These are phyloP conservation scores for Blastomyces emzantsi DNA, from an alignment of 2,329 filamentous ascomycete species.

Conservation along the genomic window DNA sequence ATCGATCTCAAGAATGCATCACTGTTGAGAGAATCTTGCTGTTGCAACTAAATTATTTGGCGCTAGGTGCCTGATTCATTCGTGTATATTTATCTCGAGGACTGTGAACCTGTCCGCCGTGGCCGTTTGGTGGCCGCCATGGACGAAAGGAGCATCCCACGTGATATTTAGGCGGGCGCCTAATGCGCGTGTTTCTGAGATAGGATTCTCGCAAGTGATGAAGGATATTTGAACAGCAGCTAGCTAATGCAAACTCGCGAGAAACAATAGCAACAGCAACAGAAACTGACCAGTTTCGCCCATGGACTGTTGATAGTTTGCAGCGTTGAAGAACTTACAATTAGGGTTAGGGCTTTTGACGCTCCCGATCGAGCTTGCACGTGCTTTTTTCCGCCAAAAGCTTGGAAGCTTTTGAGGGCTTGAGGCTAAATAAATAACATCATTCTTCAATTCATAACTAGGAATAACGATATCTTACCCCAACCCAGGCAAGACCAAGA, in stretches of 20 bases:
- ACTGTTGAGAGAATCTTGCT: background rate
- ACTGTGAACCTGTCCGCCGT: too few species aligned
- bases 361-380: conserved; percentile 2
- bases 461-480: background rate
- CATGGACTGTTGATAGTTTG: background rate
- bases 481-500: background rate
- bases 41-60: background rate
- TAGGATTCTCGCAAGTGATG: background rate
- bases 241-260: background rate
- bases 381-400: background rate
- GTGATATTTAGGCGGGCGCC: background rate
- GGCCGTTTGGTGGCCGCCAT: background rate
- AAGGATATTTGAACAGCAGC: background rate
- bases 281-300: background rate
- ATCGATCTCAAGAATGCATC: background rate
- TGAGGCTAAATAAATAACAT: background rate
- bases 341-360: conserved; percentile 4
- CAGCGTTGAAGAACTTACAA: background rate
- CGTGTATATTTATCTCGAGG: too few species aligned
- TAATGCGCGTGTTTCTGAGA: background rate
- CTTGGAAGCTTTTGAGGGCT: background rate
- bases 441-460: background rate
- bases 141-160: background rate
- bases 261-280: background rate
- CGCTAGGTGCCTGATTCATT: background rate